phyloP scores from a whole-genome alignment of 441 rosid genomes.

The Metrosideros polymorpha region DNA sequence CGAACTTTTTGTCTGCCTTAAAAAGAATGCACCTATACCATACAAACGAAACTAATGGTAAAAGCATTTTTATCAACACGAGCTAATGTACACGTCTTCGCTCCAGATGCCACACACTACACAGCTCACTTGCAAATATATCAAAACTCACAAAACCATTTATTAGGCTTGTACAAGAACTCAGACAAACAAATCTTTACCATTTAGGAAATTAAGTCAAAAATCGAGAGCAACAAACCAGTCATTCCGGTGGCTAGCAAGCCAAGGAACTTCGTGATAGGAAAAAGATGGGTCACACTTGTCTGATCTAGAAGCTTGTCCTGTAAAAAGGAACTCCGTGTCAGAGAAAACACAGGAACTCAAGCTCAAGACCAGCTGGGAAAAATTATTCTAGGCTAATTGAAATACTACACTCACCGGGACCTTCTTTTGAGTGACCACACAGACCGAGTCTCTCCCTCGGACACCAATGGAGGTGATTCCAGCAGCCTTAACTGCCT shows the following conservation, averaged over 20 bases:
- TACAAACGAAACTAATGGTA: background rate
- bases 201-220: background rate
- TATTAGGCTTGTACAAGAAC: background rate
- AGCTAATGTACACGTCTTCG: background rate
- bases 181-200: background rate
- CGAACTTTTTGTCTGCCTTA: background rate
- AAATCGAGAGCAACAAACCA: constrained; percentile 29
- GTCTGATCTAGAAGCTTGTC: constrained; percentile 98
- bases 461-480: constrained; percentile 93
- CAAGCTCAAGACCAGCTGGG: background rate
- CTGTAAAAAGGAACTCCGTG: constrained; percentile 21
- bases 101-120: background rate
- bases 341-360: background rate
- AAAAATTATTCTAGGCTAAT: background rate
- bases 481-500: constrained; percentile 90
- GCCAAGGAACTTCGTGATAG: constrained; percentile 83
- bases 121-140: background rate
- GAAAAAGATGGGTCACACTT: constrained; percentile 83
- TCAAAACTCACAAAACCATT: background rate
- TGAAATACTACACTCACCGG: constrained; percentile 51
- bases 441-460: constrained; percentile 91
- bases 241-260: constrained; percentile 91
- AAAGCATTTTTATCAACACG: background rate
- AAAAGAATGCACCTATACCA: background rate
- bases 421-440: constrained; percentile 97